Percentiles rank a stretch among this genome's conserved stretches.
Conservation (phyloP, 345 rosid species). For the Linum trigynum region DNA sequence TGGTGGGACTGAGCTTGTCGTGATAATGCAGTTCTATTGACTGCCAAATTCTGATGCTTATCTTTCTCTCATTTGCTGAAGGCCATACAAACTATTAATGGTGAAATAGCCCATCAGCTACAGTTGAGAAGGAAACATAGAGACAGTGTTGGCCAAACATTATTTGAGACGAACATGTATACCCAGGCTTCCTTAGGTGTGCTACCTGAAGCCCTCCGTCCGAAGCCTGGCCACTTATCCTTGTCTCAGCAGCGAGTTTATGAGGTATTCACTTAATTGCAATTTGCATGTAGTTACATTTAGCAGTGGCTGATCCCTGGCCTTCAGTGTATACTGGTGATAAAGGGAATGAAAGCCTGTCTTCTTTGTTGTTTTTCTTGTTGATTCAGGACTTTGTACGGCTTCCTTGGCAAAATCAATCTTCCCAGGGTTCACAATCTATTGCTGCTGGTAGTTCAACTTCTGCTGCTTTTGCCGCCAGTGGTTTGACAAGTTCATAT, state of each 20-base stretch:
- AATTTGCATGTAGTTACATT: conserved; percentile 9
- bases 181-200: conserved; percentile 64
- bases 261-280: conserved; percentile 45
- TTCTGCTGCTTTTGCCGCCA: conserved; percentile 45
- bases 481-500: conserved; percentile 37
- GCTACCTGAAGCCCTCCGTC: conserved; percentile 86
- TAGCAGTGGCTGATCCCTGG: background rate
- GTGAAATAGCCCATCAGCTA: conserved; percentile 76
- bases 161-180: conserved; percentile 62
- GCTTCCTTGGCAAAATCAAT: conserved; percentile 94
- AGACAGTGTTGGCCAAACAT: conserved; percentile 58
- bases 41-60: background rate
- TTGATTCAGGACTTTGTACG: conserved; percentile 79
- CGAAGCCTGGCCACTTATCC: conserved; percentile 86
- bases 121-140: conserved; percentile 76
- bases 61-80: conserved; percentile 14
- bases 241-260: conserved; percentile 89
- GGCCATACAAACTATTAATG: conserved; percentile 91
- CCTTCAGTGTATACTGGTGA: background rate
- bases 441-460: conserved; percentile 42
- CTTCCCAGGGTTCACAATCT: conserved; percentile 52
- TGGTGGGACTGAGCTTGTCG: background rate
- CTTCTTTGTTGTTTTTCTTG: background rate
- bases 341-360: conserved; percentile 10
- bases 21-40: too few species aligned